Conservation (phyloP, 768 basidiomycete genomes). For the Boletus rex-veris region DNA sequence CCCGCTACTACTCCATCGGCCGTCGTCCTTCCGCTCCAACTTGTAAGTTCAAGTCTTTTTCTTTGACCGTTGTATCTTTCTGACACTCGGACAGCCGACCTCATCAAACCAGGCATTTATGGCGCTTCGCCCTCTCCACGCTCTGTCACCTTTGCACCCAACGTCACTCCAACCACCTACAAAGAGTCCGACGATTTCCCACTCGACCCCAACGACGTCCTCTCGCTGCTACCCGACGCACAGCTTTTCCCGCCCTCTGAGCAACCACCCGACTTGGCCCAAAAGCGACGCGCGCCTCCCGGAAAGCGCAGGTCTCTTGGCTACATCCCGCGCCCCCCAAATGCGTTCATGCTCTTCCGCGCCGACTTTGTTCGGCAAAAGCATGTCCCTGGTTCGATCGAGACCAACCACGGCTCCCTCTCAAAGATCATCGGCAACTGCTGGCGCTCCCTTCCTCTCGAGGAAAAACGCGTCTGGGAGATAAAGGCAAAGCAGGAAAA, state of each 20-base stretch:
- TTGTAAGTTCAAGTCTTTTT: slow-evolving; percentile 1
- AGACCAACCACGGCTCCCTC: slow-evolving; percentile 46
- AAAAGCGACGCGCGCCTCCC: slow-evolving; percentile 51
- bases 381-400: slow-evolving; percentile 49
- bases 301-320: slow-evolving; percentile 62
- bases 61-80: not conserved
- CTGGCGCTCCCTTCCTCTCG: slow-evolving; percentile 67
- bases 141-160: slow-evolving; percentile 60
- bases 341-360: slow-evolving; percentile 38
- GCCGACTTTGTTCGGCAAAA: slow-evolving; percentile 40
- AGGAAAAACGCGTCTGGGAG: slow-evolving; percentile 74
- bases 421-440: slow-evolving; percentile 51
- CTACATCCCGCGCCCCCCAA: slow-evolving; percentile 28
- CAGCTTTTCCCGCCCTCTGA: slow-evolving; percentile 56
- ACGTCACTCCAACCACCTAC: slow-evolving; percentile 55
- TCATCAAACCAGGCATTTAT: slow-evolving; percentile 54
- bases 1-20: slow-evolving; percentile 31
- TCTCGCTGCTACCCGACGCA: slow-evolving; percentile 31
- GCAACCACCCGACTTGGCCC: slow-evolving; percentile 35
- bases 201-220: slow-evolving; percentile 24
- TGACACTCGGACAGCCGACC: slow-evolving; percentile 22
- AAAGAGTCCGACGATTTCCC: slow-evolving; percentile 32
- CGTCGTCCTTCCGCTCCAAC: slow-evolving; percentile 40
- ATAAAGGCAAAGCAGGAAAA: slow-evolving; percentile 68
- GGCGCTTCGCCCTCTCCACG: slow-evolving; percentile 43